These are phyloP conservation scores for Phialocephala sp. DNA, from an alignment of 2,329 filamentous ascomycete species.

Conservation along the genomic window DNA sequence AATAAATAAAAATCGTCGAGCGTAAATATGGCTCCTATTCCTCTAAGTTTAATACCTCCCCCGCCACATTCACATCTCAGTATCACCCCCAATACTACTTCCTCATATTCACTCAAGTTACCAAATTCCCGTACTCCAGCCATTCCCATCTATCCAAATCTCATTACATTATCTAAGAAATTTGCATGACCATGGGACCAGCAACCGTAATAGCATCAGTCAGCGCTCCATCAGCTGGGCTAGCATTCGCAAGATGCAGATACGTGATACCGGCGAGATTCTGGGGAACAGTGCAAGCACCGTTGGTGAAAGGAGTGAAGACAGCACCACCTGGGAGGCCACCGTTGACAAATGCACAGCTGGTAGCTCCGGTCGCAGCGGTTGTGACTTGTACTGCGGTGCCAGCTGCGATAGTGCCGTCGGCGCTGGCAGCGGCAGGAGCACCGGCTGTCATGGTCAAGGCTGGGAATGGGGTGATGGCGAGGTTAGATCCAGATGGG, in stretches of 20 bases:
- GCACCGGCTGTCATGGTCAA: constrained; percentile 56
- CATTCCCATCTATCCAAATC: constrained; percentile 2
- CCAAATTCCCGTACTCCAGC: constrained; percentile 12
- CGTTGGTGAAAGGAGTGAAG: constrained; percentile 62
- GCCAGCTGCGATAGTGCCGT: constrained; percentile 51
- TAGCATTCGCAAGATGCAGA: constrained; percentile 65
- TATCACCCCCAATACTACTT: background rate
- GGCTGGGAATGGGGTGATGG: constrained; percentile 66
- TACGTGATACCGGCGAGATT: constrained; percentile 69
- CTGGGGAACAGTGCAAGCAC: constrained; percentile 65
- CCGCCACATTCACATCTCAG: constrained; percentile 4
- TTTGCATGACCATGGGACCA: constrained; percentile 63
- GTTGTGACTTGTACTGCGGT: constrained; percentile 55
- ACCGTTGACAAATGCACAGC: constrained; percentile 73
- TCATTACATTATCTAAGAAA: constrained; percentile 34
- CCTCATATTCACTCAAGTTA: constrained; percentile 12
- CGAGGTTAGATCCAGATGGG: constrained; percentile 68
- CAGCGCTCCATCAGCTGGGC: constrained; percentile 56
- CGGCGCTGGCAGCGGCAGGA: constrained; percentile 46
- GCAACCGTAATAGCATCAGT: constrained; percentile 70
- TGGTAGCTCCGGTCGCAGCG: constrained; percentile 57
- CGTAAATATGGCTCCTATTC: constrained; percentile 22
- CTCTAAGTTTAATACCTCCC: constrained; percentile 14
- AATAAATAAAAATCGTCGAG: constrained; percentile 27
- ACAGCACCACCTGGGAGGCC: constrained; percentile 60